Evolutionary conservation across 371 early-diverging fungal species (phyloP), one percentile per base, ranked within the genome.

Genomic region (Phascolomyces articulosus): DNA sequence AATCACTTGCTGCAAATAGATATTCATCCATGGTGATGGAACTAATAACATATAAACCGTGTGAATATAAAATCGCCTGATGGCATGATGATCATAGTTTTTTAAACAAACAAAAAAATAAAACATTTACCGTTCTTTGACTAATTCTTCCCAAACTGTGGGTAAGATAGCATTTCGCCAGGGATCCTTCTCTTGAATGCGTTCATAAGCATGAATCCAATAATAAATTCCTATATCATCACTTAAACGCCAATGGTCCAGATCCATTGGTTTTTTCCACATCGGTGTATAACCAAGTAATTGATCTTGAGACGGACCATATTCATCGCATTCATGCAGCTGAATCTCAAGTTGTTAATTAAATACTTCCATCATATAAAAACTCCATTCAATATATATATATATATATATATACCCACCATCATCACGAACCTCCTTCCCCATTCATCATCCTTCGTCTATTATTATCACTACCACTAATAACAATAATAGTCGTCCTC

Each of bases 251-350:
- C 70, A 66, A 44, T 65, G 66, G 64, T 66, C 70, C 44, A 66
- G 40, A 60, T 70, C 66, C 11, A 59, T 40, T 41, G 70, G 53
- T 21, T 49, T 23, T 29, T 70, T 70, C 24, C 38, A 65, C 18
- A 69, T 53, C 29, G 58, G 60, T 31, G 24, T 55, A 15, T 13
- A 24, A 24, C 60, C 48, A 13, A 55, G 38, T 24, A 51, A 29
- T 23, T 51, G 26, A 18, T 62, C 60, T 23, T 60, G 58, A 24
- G 49, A 26, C 24, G 24, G 16, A n/a, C 58, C 38, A 57, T 70
- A 70, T 49, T 70, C 66, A 40, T 70, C 70, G 3, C 63, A 63
- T 55, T 70, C 70, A 47, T 70, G 66, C 27, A 70, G 29, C 70
- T 70, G 49, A 24, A 24, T 51, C 13, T 51, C 44, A 51, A 24